Conservation (phyloP, 169 alveolate genomes). For the Toxoplasma gondii region DNA sequence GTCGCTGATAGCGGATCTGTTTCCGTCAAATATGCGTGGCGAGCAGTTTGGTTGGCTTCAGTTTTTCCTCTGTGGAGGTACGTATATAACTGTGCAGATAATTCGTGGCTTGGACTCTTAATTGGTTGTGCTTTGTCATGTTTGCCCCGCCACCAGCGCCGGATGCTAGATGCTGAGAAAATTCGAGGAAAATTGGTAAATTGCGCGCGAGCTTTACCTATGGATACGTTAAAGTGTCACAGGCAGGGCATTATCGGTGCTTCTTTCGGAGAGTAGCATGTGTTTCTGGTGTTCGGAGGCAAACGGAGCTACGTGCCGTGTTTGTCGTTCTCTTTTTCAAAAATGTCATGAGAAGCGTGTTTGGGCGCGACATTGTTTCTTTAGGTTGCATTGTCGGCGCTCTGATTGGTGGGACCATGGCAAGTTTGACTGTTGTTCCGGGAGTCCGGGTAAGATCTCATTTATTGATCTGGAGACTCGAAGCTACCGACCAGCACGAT, state of each 20-base stretch:
- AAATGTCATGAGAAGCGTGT: too few relatives aligned
- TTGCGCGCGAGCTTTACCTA: too few relatives aligned
- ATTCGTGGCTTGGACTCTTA: neutral
- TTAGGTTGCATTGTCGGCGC: conserved; percentile 70
- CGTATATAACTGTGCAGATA: neutral
- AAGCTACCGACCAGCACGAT: neutral
- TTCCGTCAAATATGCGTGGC: conserved; percentile 80
- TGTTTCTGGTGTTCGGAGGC: too few relatives aligned
- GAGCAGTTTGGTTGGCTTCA: conserved; percentile 86
- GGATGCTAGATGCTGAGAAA: too few relatives aligned
- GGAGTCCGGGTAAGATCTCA: conserved; percentile 54
- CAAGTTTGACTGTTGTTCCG: conserved; percentile 34
- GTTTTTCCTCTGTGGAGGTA: conserved; percentile 70
- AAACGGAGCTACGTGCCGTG: too few relatives aligned
- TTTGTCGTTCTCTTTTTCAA: too few relatives aligned
- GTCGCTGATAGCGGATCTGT: conserved; percentile 84
- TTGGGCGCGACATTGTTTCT: neutral
- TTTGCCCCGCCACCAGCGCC: too few relatives aligned
- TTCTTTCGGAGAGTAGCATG: too few relatives aligned
- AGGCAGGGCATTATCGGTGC: too few relatives aligned
- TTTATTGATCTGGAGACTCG: neutral
- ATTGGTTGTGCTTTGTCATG: neutral
- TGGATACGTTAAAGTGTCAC: too few relatives aligned
- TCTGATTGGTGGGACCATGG: conserved; percentile 63
- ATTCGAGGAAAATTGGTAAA: too few relatives aligned